Evolutionary conservation across 345 rosid species (phyloP).

Genomic region (Syzygium oleosum): DNA sequence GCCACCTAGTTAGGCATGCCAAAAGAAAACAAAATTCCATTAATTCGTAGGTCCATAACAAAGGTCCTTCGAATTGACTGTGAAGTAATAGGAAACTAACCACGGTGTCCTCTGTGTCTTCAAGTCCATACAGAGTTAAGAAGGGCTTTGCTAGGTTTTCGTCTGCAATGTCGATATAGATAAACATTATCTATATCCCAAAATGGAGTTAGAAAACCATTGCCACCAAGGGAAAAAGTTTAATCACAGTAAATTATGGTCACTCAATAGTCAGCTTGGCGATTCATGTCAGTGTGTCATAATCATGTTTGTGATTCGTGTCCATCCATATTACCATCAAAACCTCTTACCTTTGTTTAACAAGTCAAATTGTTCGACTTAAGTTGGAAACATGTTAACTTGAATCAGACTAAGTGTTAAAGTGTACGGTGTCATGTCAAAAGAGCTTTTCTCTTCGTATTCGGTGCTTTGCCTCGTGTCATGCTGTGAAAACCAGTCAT

Average conservation of each 20-base stretch:
- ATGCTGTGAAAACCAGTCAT: neutral
- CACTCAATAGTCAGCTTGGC: neutral
- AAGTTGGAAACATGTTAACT: neutral
- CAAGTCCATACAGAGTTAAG: constrained; percentile 72
- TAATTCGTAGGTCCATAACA: constrained; percentile 3
- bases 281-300: neutral
- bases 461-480: neutral
- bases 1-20: constrained; percentile 43
- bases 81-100: constrained; percentile 27
- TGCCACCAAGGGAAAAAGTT: constrained; percentile 1
- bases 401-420: neutral
- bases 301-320: neutral
- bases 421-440: neutral
- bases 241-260: neutral
- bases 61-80: neutral
- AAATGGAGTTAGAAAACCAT: neutral
- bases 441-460: neutral
- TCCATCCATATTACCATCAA: neutral
- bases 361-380: neutral
- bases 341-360: neutral
- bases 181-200: constrained; percentile 63
- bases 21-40: neutral
- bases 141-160: constrained; percentile 86
- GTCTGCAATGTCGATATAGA: constrained; percentile 48
- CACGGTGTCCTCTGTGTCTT: constrained; percentile 47